Evolutionary conservation across 768 basidiomycete genomes (phyloP).

Genomic region (Suillus weaverae): DNA sequence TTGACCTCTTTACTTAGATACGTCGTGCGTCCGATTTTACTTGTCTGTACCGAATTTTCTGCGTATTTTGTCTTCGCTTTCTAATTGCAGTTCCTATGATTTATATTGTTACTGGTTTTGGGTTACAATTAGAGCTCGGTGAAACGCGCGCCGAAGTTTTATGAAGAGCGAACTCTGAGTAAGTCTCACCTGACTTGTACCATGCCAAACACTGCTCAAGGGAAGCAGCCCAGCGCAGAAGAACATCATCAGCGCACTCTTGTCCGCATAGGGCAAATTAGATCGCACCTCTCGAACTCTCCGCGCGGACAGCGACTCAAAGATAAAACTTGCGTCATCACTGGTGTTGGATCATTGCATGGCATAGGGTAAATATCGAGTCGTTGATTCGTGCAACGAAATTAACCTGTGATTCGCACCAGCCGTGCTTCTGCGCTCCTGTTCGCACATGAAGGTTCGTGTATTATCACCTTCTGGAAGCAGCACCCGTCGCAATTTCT

Average conservation of each 20-base stretch:
- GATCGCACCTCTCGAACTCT: conserved; percentile 58
- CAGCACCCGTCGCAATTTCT: conserved; percentile 6
- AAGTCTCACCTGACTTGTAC: neutral
- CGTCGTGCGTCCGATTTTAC: neutral
- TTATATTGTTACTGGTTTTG: neutral
- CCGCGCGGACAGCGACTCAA: conserved; percentile 58
- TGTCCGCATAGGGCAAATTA: conserved; percentile 67
- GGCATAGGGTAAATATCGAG: conserved; percentile 75
- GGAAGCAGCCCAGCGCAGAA: conserved; percentile 31
- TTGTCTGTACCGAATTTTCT: neutral
- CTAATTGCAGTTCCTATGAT: neutral
- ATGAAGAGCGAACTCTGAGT: neutral
- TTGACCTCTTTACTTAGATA: neutral
- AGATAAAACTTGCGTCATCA: conserved; percentile 84
- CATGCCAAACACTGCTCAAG: conserved; percentile 9
- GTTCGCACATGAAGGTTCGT: conserved; percentile 77
- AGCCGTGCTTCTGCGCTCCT: conserved; percentile 73
- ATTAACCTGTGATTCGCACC: conserved; percentile 6
- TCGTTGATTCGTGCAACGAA: conserved; percentile 10
- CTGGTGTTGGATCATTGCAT: conserved; percentile 82
- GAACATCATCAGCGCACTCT: conserved; percentile 61
- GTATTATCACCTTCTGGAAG: conserved; percentile 3
- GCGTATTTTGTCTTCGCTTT: neutral
- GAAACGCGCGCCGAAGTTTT: neutral
- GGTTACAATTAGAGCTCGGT: neutral